Conservation (phyloP, 495 filamentous ascomycete species). For the Xylaria palmicola region DNA sequence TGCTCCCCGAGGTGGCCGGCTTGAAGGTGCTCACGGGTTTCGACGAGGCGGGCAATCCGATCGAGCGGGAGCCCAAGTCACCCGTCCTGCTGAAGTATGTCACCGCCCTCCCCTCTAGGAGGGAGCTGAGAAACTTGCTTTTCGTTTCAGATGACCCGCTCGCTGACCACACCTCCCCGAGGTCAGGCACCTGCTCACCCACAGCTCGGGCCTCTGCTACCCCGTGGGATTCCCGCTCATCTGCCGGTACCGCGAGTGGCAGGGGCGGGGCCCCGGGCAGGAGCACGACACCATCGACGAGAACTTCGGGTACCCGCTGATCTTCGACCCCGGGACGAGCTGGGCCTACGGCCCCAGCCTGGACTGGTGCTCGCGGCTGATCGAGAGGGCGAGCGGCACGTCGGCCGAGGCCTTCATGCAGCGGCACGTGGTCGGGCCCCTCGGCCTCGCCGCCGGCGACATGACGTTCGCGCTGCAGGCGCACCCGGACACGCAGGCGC, state of each 20-base stretch:
- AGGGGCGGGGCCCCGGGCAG: slow-evolving; percentile 10
- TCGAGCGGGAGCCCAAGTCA: slow-evolving; percentile 29
- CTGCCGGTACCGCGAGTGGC: slow-evolving; percentile 29
- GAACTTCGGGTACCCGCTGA: slow-evolving; percentile 37
- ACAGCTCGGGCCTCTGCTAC: slow-evolving; percentile 48
- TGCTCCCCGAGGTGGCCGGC: slow-evolving; percentile 40
- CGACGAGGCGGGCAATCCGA: slow-evolving; percentile 27
- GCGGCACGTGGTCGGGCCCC: slow-evolving; percentile 7
- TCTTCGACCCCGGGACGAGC: slow-evolving; percentile 47
- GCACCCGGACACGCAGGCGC: slow-evolving; percentile 11
- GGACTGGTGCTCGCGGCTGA: slow-evolving; percentile 49
- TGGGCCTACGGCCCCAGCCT: slow-evolving; percentile 49
- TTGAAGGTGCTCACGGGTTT: slow-evolving; percentile 42
- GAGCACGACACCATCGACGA: slow-evolving; percentile 19
- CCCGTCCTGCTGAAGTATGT: slow-evolving; percentile 19
- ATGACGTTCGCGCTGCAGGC: slow-evolving; percentile 23
- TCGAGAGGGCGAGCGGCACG: slow-evolving; percentile 36
- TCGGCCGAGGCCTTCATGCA: slow-evolving; percentile 8
- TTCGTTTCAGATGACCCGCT: neutral
- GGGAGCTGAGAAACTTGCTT: too few species aligned
- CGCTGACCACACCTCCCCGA: neutral
- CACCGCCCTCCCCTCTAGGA: too few species aligned
- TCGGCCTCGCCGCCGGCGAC: slow-evolving; percentile 14
- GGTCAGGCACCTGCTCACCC: slow-evolving; percentile 38
- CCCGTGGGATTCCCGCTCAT: slow-evolving; percentile 34